These are phyloP conservation scores for Fusarium scirpi DNA, from an alignment of 2,329 filamentous ascomycete species.

Conservation along the genomic window DNA sequence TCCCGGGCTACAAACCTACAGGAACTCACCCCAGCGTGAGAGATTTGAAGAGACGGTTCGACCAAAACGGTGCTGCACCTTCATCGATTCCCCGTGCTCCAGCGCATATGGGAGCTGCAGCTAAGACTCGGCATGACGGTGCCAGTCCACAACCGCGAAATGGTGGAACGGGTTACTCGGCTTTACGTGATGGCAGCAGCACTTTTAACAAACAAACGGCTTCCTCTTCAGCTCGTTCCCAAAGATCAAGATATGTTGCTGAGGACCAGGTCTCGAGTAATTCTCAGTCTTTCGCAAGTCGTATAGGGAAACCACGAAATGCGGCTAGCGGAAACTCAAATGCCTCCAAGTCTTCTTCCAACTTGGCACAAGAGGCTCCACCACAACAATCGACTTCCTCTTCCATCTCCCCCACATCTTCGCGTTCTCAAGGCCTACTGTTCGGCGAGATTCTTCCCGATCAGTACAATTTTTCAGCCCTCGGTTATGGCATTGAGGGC, in stretches of 20 bases:
- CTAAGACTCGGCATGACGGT: constrained; percentile 51
- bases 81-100: constrained; percentile 54
- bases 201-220: constrained; percentile 35
- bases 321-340: constrained; percentile 50
- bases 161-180: constrained; percentile 56
- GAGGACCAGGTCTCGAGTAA: constrained; percentile 67
- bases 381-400: constrained; percentile 51
- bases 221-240: constrained; percentile 51
- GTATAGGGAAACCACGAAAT: constrained; percentile 65
- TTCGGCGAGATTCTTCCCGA: constrained; percentile 81
- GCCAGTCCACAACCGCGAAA: constrained; percentile 51
- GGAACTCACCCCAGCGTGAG: constrained; percentile 76
- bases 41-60: constrained; percentile 83
- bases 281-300: constrained; percentile 70
- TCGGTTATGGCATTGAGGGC: constrained; percentile 71
- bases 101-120: constrained; percentile 51
- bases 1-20: constrained; percentile 49
- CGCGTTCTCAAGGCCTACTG: constrained; percentile 65
- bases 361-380: constrained; percentile 49
- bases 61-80: constrained; percentile 64
- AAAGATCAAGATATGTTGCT: constrained; percentile 60
- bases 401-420: constrained; percentile 50
- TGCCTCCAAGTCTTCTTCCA: constrained; percentile 53
- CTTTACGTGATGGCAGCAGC: constrained; percentile 53
- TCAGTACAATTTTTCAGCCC: constrained; percentile 63